phyloP scores from a whole-genome alignment of 1,284 basidiomycete genomes.

The Cryptococcus sp. region DNA sequence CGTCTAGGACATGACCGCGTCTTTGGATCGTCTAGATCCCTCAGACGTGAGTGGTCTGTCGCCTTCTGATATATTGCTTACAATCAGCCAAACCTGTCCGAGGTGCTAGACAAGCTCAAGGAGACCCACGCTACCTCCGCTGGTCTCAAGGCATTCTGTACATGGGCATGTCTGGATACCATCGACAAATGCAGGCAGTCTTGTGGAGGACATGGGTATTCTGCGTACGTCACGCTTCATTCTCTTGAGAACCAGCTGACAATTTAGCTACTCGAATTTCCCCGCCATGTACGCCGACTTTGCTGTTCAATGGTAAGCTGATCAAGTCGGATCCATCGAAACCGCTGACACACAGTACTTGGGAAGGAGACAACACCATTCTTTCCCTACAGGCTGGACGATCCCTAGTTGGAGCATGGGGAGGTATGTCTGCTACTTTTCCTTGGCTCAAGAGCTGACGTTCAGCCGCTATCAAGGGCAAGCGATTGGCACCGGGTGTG shows the following conservation, averaged over 20 bases:
- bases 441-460: neutral
- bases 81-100: slow-evolving; percentile 39
- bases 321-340: neutral
- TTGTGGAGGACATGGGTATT: slow-evolving; percentile 59
- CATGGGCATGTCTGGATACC: slow-evolving; percentile 56
- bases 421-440: slow-evolving; percentile 25
- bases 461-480: slow-evolving; percentile 49
- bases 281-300: slow-evolving; percentile 55
- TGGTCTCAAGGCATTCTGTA: slow-evolving; percentile 59
- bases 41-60: slow-evolving; percentile 35
- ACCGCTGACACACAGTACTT: slow-evolving; percentile 36
- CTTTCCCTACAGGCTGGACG: slow-evolving; percentile 55
- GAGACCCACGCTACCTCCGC: slow-evolving; percentile 58
- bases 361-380: slow-evolving; percentile 58
- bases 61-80: slow-evolving; percentile 9
- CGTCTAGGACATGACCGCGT: slow-evolving; percentile 47
- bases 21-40: slow-evolving; percentile 54
- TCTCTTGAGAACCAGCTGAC: neutral
- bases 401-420: slow-evolving; percentile 52
- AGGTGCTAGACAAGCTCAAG: slow-evolving; percentile 53
- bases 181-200: slow-evolving; percentile 56
- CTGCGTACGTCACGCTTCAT: slow-evolving; percentile 36
- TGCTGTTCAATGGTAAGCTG: slow-evolving; percentile 51
- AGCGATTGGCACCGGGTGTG: slow-evolving; percentile 50
- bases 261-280: slow-evolving; percentile 51